Percentiles rank a stretch among this genome's conserved stretches.
Evolutionary conservation across 805 yeast species (phyloP).

Genomic region (Saccharomycopsis schoenii): DNA sequence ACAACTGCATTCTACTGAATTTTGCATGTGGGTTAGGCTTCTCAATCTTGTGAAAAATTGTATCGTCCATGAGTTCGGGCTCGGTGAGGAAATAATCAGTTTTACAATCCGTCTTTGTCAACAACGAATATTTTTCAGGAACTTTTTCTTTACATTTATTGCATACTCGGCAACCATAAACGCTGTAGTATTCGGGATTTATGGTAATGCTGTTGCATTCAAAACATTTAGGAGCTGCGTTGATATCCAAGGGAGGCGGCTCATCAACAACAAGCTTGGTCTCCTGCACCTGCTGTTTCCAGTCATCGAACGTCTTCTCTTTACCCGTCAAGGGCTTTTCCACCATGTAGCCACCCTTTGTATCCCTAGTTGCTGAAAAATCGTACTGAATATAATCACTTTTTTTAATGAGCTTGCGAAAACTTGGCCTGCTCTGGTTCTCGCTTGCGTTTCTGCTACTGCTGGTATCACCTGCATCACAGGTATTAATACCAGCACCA

Average conservation of each 20-base stretch:
- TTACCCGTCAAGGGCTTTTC: constrained; percentile 25
- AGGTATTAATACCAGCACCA: background rate
- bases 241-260: constrained; percentile 65
- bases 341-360: constrained; percentile 73
- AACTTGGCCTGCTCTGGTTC: constrained; percentile 18
- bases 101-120: constrained; percentile 92
- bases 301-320: constrained; percentile 39
- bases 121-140: constrained; percentile 82
- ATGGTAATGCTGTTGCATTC: constrained; percentile 80
- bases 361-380: constrained; percentile 81
- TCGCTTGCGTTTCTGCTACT: constrained; percentile 6
- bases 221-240: constrained; percentile 67
- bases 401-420: constrained; percentile 42
- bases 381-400: constrained; percentile 77
- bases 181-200: constrained; percentile 58
- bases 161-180: constrained; percentile 74
- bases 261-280: constrained; percentile 36
- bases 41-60: constrained; percentile 64
- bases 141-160: constrained; percentile 56
- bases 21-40: constrained; percentile 93
- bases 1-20: constrained; percentile 87
- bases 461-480: background rate
- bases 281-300: constrained; percentile 35
- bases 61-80: constrained; percentile 72
- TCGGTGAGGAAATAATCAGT: constrained; percentile 91